Evolutionary conservation across 371 early-diverging fungal genomes (phyloP).

Genomic region (Sporodiniella umbellata): DNA sequence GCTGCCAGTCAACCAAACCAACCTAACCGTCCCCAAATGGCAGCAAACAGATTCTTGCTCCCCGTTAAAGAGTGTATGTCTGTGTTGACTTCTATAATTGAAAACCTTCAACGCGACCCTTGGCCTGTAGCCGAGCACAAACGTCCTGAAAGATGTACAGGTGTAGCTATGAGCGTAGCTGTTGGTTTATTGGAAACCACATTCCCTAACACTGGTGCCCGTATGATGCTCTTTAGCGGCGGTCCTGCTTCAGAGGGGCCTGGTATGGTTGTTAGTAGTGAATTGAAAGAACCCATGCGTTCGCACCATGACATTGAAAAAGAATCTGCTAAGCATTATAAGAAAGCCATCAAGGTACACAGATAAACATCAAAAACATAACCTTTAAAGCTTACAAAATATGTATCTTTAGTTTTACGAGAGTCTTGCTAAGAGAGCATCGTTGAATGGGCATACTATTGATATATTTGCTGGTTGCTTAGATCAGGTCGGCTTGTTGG

Average conservation of each 20-base stretch:
- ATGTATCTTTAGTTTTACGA: constrained; percentile 91
- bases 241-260: constrained; percentile 99
- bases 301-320: constrained; percentile 97
- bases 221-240: constrained; percentile 96
- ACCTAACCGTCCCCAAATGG: constrained; percentile 52
- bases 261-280: constrained; percentile 92
- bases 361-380: not conserved
- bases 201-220: constrained; percentile 92
- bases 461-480: constrained; percentile 54
- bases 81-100: constrained; percentile 89
- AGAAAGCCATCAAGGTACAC: constrained; percentile 81
- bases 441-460: constrained; percentile 55
- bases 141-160: constrained; percentile 97
- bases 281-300: constrained; percentile 93
- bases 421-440: constrained; percentile 82
- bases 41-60: constrained; percentile 79
- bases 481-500: constrained; percentile 77
- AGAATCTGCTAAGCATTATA: constrained; percentile 89
- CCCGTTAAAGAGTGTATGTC: constrained; percentile 94
- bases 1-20: constrained; percentile 25
- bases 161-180: constrained; percentile 96
- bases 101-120: constrained; percentile 96
- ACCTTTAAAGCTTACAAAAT: no score
- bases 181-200: constrained; percentile 92
- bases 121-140: constrained; percentile 97